phyloP scores from a whole-genome alignment of 2,329 filamentous ascomycete species.

The Trichoderma aggressivum region DNA sequence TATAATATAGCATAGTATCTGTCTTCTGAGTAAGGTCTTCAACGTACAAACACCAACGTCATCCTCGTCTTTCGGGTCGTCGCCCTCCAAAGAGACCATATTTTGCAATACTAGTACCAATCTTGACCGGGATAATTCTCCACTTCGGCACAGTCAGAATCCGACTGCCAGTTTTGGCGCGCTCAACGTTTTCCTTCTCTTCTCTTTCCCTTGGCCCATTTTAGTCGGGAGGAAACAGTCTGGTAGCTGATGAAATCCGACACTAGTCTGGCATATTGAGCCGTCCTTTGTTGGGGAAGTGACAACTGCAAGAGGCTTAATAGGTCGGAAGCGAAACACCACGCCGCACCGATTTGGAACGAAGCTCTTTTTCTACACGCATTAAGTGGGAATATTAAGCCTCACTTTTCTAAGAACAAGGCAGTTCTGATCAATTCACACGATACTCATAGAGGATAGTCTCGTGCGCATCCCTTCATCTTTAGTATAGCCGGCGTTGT shows the following conservation, averaged over 20 bases:
- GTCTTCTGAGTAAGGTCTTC: neutral
- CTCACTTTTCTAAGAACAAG: neutral
- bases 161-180: neutral
- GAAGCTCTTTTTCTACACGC: neutral
- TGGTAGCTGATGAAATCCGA: neutral
- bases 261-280: neutral
- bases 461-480: neutral
- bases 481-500: neutral
- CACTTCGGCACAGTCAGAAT: neutral
- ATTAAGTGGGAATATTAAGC: neutral
- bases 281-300: neutral
- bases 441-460: neutral
- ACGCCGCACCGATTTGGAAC: neutral
- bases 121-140: neutral
- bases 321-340: neutral
- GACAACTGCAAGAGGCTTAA: neutral
- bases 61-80: neutral
- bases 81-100: neutral
- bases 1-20: neutral
- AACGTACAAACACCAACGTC: neutral
- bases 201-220: neutral
- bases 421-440: neutral
- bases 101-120: neutral
- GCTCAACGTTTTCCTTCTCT: neutral
- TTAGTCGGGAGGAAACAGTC: neutral